Conservation (phyloP, 129 eudicot species). For the Tagetes patula region DNA sequence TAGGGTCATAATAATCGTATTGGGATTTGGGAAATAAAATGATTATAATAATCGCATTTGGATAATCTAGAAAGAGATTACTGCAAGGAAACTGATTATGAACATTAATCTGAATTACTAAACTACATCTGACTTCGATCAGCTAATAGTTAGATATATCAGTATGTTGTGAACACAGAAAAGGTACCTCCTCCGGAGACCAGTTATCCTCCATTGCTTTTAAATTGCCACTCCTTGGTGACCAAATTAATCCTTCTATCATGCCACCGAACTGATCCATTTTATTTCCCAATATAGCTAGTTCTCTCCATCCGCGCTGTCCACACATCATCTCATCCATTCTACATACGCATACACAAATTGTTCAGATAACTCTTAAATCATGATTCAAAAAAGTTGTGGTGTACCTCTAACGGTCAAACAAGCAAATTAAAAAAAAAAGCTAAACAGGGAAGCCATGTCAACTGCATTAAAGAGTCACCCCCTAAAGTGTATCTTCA, state of each 20-base stretch:
- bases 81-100: not conserved
- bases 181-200: conserved; percentile 63
- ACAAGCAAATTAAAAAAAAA: not conserved
- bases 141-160: not conserved
- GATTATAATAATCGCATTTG: not conserved
- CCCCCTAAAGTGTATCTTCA: not conserved
- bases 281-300: conserved; percentile 57
- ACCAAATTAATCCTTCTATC: conserved; percentile 56
- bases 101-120: not conserved
- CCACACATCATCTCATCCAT: conserved; percentile 96
- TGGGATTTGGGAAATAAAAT: too few species aligned
- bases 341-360: conserved; percentile 38
- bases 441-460: not conserved
- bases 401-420: not conserved
- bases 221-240: conserved; percentile 41
- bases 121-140: not conserved
- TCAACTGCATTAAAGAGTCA: not conserved
- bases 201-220: conserved; percentile 45
- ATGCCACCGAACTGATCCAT: conserved; percentile 49
- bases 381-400: not conserved
- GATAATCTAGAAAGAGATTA: not conserved
- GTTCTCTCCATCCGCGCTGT: conserved; percentile 69
- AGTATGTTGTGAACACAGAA: not conserved
- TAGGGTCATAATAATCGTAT: not conserved
- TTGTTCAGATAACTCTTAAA: conserved; percentile 12